Conservation (phyloP, 306 rosid genomes). For the Cicer bijugum region DNA sequence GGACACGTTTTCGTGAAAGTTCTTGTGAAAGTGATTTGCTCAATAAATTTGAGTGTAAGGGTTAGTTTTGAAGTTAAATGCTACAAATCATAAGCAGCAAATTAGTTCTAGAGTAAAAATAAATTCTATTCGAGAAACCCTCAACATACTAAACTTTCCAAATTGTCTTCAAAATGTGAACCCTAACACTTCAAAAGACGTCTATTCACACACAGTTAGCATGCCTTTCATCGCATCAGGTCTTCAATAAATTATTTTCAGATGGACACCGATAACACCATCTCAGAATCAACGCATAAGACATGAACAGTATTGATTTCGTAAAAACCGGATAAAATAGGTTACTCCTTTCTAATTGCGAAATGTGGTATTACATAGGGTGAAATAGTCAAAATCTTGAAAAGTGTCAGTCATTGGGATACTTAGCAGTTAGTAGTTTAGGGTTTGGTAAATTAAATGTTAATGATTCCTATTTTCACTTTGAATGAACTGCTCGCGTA, state of each 20-base stretch:
- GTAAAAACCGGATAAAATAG: neutral
- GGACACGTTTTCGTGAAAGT: too few relatives aligned
- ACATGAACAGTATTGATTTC: neutral
- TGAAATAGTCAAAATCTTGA: slow-evolving; percentile 26
- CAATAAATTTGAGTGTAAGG: too few relatives aligned
- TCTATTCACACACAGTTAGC: neutral
- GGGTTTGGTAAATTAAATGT: slow-evolving; percentile 20
- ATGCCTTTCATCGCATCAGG: neutral
- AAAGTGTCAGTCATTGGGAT: neutral
- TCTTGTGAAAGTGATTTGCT: too few relatives aligned
- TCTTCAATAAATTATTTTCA: slow-evolving; percentile 23
- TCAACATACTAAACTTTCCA: too few relatives aligned
- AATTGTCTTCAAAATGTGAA: too few relatives aligned
- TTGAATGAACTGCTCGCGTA: slow-evolving; percentile 4
- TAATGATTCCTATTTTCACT: neutral
- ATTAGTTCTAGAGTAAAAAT: too few relatives aligned
- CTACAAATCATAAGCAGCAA: too few relatives aligned
- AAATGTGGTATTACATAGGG: neutral
- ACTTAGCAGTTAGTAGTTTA: neutral
- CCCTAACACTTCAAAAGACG: neutral
- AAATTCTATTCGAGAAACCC: too few relatives aligned
- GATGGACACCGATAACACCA: slow-evolving; percentile 4
- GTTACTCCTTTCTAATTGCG: slow-evolving; percentile 19
- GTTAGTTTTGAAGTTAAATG: too few relatives aligned
- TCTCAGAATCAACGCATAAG: neutral